A percentile compares a stretch with the other conserved stretches of the same genome.
Conservation (phyloP, 129 eudicot species). For the Artemisia annua region DNA sequence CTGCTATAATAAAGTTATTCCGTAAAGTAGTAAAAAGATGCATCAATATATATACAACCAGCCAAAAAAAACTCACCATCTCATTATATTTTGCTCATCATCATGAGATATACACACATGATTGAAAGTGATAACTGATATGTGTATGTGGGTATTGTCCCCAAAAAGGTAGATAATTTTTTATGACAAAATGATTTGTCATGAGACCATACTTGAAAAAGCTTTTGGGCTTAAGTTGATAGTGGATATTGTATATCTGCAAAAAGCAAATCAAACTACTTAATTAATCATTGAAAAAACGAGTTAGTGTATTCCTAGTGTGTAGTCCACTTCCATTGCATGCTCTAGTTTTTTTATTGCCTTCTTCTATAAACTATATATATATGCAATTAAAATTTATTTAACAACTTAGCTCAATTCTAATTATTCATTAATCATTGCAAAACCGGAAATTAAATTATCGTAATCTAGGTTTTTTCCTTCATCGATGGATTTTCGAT, state of each 20-base stretch:
- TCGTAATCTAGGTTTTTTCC: too few relatives aligned
- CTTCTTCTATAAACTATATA: not conserved
- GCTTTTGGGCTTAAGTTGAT: constrained; percentile 22
- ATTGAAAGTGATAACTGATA: not conserved
- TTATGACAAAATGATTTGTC: constrained; percentile 25
- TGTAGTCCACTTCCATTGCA: constrained; percentile 34
- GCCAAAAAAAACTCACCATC: not conserved
- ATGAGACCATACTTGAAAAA: not conserved
- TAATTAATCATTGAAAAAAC: not conserved
- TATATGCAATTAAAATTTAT: too few relatives aligned
- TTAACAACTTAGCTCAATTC: too few relatives aligned
- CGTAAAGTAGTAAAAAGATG: not conserved
- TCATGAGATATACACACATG: not conserved
- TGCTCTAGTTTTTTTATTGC: not conserved
- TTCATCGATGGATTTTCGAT: too few relatives aligned
- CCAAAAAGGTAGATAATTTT: constrained; percentile 6
- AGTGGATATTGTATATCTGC: constrained; percentile 1
- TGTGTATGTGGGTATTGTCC: constrained; percentile 20
- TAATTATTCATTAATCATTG: too few relatives aligned
- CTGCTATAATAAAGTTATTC: not conserved
- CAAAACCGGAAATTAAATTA: too few relatives aligned
- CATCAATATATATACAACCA: not conserved
- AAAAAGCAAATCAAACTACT: not conserved
- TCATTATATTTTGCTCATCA: too few relatives aligned
- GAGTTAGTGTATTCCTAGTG: constrained; percentile 21